Evolutionary conservation across 2,329 filamentous ascomycete genomes (phyloP).

Genomic region (Verticillium nubilum): DNA sequence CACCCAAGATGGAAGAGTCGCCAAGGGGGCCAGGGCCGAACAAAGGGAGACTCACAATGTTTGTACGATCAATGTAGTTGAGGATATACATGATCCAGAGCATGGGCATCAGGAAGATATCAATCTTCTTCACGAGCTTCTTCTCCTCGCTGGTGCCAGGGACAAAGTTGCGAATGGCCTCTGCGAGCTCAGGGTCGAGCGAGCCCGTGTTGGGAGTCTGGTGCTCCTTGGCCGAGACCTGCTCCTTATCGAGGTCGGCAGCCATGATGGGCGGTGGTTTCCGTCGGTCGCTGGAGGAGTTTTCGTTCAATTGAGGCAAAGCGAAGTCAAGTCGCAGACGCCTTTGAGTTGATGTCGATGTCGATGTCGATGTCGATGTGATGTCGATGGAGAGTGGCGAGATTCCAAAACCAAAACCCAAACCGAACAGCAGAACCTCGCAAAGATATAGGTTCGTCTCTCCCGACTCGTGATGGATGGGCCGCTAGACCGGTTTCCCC

Average conservation of each 20-base stretch:
- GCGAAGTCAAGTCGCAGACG: neutral
- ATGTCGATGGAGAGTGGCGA: neutral
- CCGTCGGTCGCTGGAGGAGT: neutral
- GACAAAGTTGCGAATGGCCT: slow-evolving; percentile 19
- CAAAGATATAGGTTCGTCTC: neutral
- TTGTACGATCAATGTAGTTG: slow-evolving; percentile 20
- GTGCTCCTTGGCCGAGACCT: slow-evolving; percentile 9
- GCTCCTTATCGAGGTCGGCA: slow-evolving; percentile 1
- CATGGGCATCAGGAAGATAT: slow-evolving; percentile 5
- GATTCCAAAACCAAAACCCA: neutral
- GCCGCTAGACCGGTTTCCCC: neutral
- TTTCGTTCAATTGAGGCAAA: neutral
- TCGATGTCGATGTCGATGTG: neutral
- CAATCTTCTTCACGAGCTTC: slow-evolving; percentile 14
- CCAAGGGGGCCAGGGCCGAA: neutral
- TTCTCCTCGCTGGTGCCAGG: slow-evolving; percentile 17
- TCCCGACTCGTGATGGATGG: neutral
- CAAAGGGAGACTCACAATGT: slow-evolving; percentile 17
- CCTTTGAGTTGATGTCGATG: neutral
- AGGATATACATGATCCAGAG: slow-evolving; percentile 18
- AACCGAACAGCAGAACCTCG: neutral
- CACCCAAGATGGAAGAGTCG: neutral
- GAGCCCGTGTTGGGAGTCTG: slow-evolving; percentile 2
- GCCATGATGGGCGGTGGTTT: neutral
- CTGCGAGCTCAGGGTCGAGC: slow-evolving; percentile 16